Conservation (phyloP, 441 rosid genomes). For the Bruguiera hainesii region DNA sequence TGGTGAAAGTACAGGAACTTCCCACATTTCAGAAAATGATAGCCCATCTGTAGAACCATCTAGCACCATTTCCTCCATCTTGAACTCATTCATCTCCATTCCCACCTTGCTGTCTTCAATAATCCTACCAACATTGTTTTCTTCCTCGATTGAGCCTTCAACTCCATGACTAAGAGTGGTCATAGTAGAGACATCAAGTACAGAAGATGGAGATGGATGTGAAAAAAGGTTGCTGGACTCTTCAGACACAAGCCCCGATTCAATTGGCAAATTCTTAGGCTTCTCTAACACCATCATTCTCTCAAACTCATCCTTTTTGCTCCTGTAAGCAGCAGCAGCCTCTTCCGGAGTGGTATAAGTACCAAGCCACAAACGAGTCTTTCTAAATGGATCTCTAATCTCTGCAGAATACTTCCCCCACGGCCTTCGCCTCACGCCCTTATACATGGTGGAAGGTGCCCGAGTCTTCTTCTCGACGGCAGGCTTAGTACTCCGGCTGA, state of each 20-base stretch:
- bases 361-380: constrained; percentile 41
- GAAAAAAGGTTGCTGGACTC: constrained; percentile 18
- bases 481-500: neutral
- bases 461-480: constrained; percentile 13
- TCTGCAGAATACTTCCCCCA: constrained; percentile 45
- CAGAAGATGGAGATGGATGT: constrained; percentile 45
- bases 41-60: constrained; percentile 11
- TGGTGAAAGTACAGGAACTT: constrained; percentile 18
- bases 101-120: neutral
- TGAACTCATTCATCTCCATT: neutral
- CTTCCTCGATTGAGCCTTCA: constrained; percentile 13
- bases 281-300: constrained; percentile 11
- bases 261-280: constrained; percentile 6
- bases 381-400: constrained; percentile 37
- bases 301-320: constrained; percentile 42
- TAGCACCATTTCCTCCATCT: neutral
- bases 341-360: constrained; percentile 37
- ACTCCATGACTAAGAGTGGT: constrained; percentile 10
- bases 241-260: neutral
- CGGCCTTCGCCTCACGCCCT: constrained; percentile 44
- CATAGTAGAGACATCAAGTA: constrained; percentile 33
- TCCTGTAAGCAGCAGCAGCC: constrained; percentile 44
- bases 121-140: neutral
- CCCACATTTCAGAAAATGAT: constrained; percentile 20
- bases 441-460: constrained; percentile 21